phyloP scores from a whole-genome alignment of 2,329 filamentous ascomycete species.

The Fusarium sambucinum region DNA sequence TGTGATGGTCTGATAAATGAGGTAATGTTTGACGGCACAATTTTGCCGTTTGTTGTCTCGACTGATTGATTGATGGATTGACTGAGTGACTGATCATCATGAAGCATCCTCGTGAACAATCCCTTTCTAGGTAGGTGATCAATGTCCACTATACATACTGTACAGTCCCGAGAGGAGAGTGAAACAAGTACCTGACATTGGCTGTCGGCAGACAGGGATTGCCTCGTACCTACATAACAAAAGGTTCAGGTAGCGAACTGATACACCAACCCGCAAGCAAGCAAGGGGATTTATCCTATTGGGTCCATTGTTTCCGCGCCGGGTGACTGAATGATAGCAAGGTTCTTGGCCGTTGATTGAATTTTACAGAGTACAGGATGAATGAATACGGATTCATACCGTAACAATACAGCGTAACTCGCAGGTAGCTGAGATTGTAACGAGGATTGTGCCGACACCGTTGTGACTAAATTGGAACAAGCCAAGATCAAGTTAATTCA shows the following conservation, averaged over 20 bases:
- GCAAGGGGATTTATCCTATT: constrained; percentile 1
- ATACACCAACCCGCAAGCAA: constrained; percentile 1
- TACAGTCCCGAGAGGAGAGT: not conserved
- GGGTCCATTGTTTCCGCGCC: not conserved
- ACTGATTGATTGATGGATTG: not conserved
- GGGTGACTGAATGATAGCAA: not conserved
- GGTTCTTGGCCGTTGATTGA: not conserved
- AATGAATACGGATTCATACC: not conserved
- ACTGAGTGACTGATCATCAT: constrained; percentile 21
- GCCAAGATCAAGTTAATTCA: not conserved
- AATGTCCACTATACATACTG: not conserved
- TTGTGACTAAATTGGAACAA: constrained; percentile 23
- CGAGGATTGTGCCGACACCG: constrained; percentile 11
- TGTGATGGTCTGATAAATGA: not conserved
- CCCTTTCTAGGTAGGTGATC: constrained; percentile 2
- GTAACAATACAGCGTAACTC: not conserved
- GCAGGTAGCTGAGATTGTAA: not conserved
- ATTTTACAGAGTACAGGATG: not conserved
- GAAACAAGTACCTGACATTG: constrained; percentile 9
- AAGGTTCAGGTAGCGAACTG: constrained; percentile 8
- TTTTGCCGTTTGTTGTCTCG: not conserved
- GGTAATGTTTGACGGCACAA: constrained; percentile 4
- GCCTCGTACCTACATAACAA: not conserved
- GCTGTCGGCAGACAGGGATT: constrained; percentile 1
- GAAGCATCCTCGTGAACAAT: constrained; percentile 20